Percentiles rank a stretch among this genome's conserved stretches.
phyloP scores from a whole-genome alignment of 1,284 basidiomycete species.

The Boletellus deceptivus region DNA sequence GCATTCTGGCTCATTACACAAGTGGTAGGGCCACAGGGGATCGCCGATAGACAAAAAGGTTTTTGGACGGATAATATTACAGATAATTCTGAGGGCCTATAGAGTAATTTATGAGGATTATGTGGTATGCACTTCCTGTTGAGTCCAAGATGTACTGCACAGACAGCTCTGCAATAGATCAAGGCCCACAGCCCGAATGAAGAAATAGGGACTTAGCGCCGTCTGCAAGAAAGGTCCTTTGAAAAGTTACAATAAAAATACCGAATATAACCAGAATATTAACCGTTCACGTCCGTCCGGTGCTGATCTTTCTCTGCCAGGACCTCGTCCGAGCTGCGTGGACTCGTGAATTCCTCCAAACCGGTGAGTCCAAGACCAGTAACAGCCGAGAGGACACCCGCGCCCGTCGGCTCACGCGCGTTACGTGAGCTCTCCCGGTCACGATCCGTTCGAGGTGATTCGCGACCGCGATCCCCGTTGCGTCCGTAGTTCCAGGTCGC shows the following conservation, averaged over 20 bases:
- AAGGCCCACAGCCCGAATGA: no score
- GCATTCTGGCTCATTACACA: constrained; percentile 52
- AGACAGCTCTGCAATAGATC: no score
- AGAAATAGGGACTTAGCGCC: no score
- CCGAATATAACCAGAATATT: neutral
- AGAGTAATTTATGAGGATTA: neutral
- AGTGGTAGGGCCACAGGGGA: neutral
- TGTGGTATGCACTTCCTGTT: no score
- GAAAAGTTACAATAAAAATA: no score
- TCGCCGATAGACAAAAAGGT: neutral
- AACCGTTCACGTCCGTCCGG: constrained; percentile 4
- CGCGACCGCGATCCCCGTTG: constrained; percentile 1
- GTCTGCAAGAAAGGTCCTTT: no score
- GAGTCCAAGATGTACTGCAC: no score
- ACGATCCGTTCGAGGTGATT: constrained; percentile 1
- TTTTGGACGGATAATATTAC: constrained; percentile 13
- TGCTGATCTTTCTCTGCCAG: constrained; percentile 5
- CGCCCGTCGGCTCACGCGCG: constrained; percentile 12
- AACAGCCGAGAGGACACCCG: constrained; percentile 23
- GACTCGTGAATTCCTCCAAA: constrained; percentile 22
- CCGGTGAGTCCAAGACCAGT: constrained; percentile 31
- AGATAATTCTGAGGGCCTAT: neutral
- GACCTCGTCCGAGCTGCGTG: constrained; percentile 10
- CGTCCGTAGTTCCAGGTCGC: neutral
- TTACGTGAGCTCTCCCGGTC: constrained; percentile 14